These are phyloP conservation scores for Cenchrus purpureus DNA, from an alignment of 176 grass and related monocot species.

Conservation along the genomic window DNA sequence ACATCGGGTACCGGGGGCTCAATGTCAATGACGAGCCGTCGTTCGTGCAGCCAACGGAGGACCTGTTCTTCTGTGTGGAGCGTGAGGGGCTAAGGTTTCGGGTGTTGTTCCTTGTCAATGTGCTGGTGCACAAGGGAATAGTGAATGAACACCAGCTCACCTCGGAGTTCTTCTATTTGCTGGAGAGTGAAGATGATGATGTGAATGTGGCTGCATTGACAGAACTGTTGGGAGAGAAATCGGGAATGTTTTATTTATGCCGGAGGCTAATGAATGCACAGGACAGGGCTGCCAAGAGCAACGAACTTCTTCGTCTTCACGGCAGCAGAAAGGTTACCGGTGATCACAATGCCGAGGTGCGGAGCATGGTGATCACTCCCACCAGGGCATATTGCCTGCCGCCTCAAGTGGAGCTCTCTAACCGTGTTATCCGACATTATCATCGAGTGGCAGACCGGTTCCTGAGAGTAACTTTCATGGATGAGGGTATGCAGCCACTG, in stretches of 20 bases:
- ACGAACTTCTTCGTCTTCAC: conserved; percentile 27
- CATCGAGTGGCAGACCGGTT: conserved; percentile 68
- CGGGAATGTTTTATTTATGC: conserved; percentile 32
- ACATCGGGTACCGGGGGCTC: conserved; percentile 10
- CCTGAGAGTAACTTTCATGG: conserved; percentile 88
- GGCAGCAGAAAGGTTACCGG: neutral
- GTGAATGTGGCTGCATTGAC: conserved; percentile 48
- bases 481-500: conserved; percentile 74
- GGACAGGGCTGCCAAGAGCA: conserved; percentile 31
- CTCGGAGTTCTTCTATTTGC: conserved; percentile 58
- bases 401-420: conserved; percentile 71
- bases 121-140: conserved; percentile 76
- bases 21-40: conserved; percentile 46
- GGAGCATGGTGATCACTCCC: conserved; percentile 82
- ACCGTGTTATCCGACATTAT: conserved; percentile 73
- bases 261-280: conserved; percentile 32
- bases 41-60: conserved; percentile 42
- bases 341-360: conserved; percentile 45
- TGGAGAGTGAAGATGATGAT: conserved; percentile 46
- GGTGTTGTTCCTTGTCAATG: conserved; percentile 71
- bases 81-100: conserved; percentile 59
- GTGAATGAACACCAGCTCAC: conserved; percentile 75
- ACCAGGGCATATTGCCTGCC: conserved; percentile 77
- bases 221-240: conserved; percentile 52
- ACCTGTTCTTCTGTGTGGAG: conserved; percentile 66